These are phyloP conservation scores for Cryphonectria naterciae DNA, from an alignment of 2,329 filamentous ascomycete species.

Conservation along the genomic window DNA sequence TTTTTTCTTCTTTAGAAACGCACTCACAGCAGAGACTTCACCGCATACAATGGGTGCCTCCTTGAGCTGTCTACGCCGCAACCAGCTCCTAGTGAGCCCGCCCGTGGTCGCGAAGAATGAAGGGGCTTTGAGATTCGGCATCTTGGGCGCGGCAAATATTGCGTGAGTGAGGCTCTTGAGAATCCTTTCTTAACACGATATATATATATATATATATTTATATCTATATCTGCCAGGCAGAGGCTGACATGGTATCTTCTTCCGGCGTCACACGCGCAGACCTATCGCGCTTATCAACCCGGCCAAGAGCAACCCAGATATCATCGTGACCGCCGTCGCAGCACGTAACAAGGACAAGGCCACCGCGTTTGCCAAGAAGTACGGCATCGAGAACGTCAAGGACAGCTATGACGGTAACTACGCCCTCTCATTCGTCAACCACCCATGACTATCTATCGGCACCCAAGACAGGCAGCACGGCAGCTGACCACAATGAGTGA, in stretches of 20 bases:
- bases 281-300: slow-evolving; percentile 50
- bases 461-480: background rate
- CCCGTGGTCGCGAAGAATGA: slow-evolving; percentile 24
- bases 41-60: slow-evolving; percentile 20
- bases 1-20: slow-evolving; percentile 32
- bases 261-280: slow-evolving; percentile 32
- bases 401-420: slow-evolving; percentile 51
- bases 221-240: background rate
- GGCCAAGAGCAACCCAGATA: slow-evolving; percentile 56
- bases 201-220: too few species aligned
- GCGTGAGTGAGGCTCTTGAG: slow-evolving; percentile 37
- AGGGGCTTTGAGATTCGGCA: slow-evolving; percentile 43
- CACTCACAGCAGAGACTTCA: background rate
- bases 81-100: slow-evolving; percentile 26
- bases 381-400: slow-evolving; percentile 55
- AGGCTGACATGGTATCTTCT: background rate
- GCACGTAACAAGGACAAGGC: slow-evolving; percentile 54
- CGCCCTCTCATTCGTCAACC: background rate
- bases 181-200: background rate
- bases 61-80: slow-evolving; percentile 29
- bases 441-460: background rate
- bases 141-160: slow-evolving; percentile 47
- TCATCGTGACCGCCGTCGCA: slow-evolving; percentile 56
- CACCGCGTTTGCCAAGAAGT: slow-evolving; percentile 52
- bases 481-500: background rate